phyloP scores from a whole-genome alignment of 1,284 basidiomycete species.

The Microbotryum silenes-acaulis region DNA sequence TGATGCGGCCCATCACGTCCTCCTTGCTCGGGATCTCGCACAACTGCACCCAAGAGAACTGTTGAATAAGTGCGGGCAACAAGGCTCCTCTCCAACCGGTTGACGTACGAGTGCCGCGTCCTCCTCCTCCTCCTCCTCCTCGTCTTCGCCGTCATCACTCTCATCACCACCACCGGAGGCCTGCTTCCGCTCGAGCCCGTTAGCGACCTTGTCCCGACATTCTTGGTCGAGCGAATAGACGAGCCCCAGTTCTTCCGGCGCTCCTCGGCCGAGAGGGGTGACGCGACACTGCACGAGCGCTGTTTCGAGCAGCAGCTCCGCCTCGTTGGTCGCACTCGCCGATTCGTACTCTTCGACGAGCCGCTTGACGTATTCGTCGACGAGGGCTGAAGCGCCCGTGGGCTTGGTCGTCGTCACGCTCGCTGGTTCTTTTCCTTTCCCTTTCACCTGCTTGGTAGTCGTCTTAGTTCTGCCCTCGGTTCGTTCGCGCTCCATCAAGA shows the following conservation, averaged over 20 bases:
- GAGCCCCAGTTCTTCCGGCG: conserved; percentile 23
- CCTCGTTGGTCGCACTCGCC: not conserved
- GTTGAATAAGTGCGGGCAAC: too few species aligned
- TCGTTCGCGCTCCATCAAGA: not conserved
- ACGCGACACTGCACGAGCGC: conserved; percentile 23
- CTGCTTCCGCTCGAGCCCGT: not conserved
- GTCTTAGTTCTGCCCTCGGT: too few species aligned
- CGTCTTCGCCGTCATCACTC: conserved; percentile 10
- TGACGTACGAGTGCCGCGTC: too few species aligned
- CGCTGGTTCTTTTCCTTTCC: too few species aligned
- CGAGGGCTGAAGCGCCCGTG: not conserved
- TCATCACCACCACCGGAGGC: not conserved
- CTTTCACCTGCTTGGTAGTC: too few species aligned
- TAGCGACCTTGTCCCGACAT: not conserved
- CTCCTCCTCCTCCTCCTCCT: not conserved
- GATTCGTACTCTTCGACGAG: not conserved
- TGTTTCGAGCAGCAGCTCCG: not conserved
- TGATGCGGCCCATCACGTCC: conserved; percentile 65
- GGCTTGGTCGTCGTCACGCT: not conserved
- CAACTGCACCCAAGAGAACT: conserved; percentile 5
- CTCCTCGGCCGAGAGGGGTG: conserved; percentile 21
- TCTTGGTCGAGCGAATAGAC: conserved; percentile 10
- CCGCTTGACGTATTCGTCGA: not conserved
- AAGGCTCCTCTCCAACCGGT: too few species aligned
- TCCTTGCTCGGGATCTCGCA: conserved; percentile 34